Percentiles rank a stretch among this genome's conserved stretches.
phyloP scores from a whole-genome alignment of 164 flowering plant genomes.

The Liriodendron chinense region DNA sequence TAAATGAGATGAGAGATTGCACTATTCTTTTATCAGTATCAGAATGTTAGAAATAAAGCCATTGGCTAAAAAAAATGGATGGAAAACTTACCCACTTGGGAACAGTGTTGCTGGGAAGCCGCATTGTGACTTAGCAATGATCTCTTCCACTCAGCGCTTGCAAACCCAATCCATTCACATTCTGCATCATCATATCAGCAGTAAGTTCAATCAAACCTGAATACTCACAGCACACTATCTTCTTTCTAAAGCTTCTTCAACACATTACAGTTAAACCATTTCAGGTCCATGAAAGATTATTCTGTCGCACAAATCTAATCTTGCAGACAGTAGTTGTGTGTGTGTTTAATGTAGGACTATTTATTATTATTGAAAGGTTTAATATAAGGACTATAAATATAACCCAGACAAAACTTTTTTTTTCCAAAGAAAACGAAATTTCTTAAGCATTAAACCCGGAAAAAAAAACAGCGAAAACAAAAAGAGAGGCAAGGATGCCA shows the following conservation, averaged over 20 bases:
- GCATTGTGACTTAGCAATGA: constrained; percentile 62
- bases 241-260: not conserved
- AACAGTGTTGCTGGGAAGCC: constrained; percentile 73
- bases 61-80: not conserved
- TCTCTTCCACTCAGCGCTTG: constrained; percentile 59
- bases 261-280: not conserved
- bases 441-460: no score
- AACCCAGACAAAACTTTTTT: no score
- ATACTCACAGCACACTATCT: not conserved
- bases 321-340: no score
- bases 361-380: no score
- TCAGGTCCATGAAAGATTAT: not conserved
- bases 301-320: no score
- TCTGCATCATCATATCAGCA: constrained; percentile 39
- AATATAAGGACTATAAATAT: no score
- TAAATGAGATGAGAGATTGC: not conserved
- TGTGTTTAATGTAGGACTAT: no score
- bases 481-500: no score
- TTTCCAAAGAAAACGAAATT: not conserved
- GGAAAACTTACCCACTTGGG: constrained; percentile 78
- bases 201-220: not conserved
- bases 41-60: not conserved
- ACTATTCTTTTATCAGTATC: not conserved
- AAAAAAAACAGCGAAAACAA: not conserved
- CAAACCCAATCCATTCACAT: constrained; percentile 87